These are phyloP conservation scores for Eugenia klotzschiana DNA, from an alignment of 441 rosid genomes.

Conservation along the genomic window DNA sequence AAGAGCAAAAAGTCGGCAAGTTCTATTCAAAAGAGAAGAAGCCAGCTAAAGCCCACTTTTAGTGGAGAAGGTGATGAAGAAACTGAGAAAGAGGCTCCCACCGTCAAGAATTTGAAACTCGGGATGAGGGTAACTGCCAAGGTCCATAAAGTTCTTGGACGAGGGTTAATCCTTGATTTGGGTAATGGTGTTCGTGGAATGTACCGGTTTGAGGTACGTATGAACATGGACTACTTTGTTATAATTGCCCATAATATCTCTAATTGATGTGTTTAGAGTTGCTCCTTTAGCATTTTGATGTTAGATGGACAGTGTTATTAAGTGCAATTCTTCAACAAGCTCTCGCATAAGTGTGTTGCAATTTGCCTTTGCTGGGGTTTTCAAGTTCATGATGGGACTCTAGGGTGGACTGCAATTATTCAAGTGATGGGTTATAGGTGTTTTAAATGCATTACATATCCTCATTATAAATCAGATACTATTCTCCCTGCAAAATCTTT, in stretches of 20 bases:
- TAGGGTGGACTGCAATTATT: background rate
- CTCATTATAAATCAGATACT: background rate
- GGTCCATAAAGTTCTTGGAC: constrained; percentile 51
- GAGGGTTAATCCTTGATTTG: constrained; percentile 83
- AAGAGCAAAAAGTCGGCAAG: background rate
- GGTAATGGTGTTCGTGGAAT: constrained; percentile 84
- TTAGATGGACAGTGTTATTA: background rate
- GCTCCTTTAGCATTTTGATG: background rate
- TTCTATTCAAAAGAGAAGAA: background rate
- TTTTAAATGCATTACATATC: background rate
- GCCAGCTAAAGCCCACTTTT: background rate
- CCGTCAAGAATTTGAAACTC: constrained; percentile 39
- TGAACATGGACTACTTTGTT: background rate
- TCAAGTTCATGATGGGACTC: background rate
- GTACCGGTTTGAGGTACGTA: constrained; percentile 69
- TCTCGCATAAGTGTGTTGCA: background rate
- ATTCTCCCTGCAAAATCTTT: background rate
- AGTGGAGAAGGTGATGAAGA: constrained; percentile 8
- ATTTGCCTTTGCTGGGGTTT: background rate
- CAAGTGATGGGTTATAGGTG: background rate
- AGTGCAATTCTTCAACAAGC: background rate
- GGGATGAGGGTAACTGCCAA: constrained; percentile 54
- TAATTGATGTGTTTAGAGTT: background rate
- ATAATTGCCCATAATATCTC: background rate
- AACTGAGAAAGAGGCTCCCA: constrained; percentile 13